A percentile compares a stretch with the other conserved stretches of the same genome.
These are phyloP conservation scores for Meira miltonrushii DNA, from an alignment of 1,284 basidiomycete species.

Conservation along the genomic window DNA sequence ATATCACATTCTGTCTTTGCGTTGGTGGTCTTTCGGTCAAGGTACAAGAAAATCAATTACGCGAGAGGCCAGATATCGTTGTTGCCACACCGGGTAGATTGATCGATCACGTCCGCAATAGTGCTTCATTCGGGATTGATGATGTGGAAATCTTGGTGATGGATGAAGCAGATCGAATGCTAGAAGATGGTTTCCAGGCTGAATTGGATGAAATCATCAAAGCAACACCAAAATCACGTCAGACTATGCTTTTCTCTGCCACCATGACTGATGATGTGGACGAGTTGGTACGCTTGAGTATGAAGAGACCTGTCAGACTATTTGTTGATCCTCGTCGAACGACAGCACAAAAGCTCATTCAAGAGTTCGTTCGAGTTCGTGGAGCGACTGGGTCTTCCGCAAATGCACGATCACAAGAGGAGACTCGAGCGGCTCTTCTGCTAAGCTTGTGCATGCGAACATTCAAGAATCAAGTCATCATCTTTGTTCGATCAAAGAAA, in stretches of 20 bases:
- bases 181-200: conserved; percentile 94
- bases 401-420: conserved; percentile 58
- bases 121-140: conserved; percentile 85
- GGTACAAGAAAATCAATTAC: conserved; percentile 76
- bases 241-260: conserved; percentile 97
- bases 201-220: conserved; percentile 90
- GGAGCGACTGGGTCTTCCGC: conserved; percentile 21
- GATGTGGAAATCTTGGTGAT: conserved; percentile 88
- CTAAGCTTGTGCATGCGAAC: conserved; percentile 79
- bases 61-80: conserved; percentile 80
- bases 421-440: conserved; percentile 67
- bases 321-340: conserved; percentile 91
- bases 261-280: conserved; percentile 97
- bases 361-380: conserved; percentile 67
- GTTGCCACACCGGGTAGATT: conserved; percentile 93
- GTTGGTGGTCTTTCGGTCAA: conserved; percentile 73
- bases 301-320: conserved; percentile 83
- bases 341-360: conserved; percentile 80
- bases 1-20: conserved; percentile 57
- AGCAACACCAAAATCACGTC: conserved; percentile 77
- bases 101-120: conserved; percentile 95
- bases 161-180: conserved; percentile 96
- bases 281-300: conserved; percentile 81
- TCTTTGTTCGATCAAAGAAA: conserved; percentile 93
- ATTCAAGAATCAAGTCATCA: conserved; percentile 76